Base-by-base conservation (phyloP, 352 stramenopile genomes). In the Peronosclerospora sorghi region DNA sequence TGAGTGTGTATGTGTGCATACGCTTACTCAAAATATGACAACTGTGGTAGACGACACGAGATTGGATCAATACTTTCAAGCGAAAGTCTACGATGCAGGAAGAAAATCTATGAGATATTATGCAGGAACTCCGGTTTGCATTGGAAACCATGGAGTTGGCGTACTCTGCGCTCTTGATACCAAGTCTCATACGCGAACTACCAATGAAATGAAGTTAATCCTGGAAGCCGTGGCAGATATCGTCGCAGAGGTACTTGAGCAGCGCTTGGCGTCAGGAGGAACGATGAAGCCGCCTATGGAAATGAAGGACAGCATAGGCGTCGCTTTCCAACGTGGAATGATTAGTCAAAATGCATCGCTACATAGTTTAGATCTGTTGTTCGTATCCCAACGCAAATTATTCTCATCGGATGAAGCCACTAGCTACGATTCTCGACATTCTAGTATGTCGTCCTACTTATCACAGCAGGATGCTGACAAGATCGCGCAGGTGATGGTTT, bases 201-300 rank as follows among this genome's bases (percentile, higher is more conserved):
- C 67, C 0, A 39, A 67, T 1, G 51, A 65, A 8, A 85, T 84
- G 72, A 66, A 55, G 23, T 83, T 69, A 29, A 89, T 72, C 5
- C 65, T 89, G 13, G 77, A 86, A 37, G 72, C 73, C 0, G 65
- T 89, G 26, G 73, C 73, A 5, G 85, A 81, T 17, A 89, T 89
- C 24, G 77, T 82, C n/a, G 85, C 73, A 0, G 73, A 89, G 34
- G 77, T 89, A 12, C 59, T 89, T 12, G 77, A 89, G 45, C 72
- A 89, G 51, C 72, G 77, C 17, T 41, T 83, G 38, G 49, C 44
- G 35, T 45, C 44, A 8, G 39, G 45, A 32, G 36, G 39, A 5
- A 49, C 48, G 35, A 47, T 45, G 32, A 39, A 49, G 15, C 35
- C 47, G 24, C 52, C 43, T 8, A 15, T 12, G 6, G 8, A 45